phyloP scores from a whole-genome alignment of 768 basidiomycete genomes.

The Piloderma croceum region DNA sequence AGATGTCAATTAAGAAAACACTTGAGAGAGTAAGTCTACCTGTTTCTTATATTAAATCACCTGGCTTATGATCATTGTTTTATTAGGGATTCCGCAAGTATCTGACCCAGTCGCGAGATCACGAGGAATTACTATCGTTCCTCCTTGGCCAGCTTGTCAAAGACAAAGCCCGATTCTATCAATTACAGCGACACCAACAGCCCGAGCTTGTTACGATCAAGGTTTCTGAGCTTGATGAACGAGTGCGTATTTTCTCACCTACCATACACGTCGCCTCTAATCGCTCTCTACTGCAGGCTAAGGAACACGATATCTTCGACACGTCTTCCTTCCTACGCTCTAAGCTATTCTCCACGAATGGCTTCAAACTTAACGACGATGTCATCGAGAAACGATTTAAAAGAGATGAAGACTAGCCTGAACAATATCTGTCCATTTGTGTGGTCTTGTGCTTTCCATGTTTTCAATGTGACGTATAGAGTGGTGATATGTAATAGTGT shows the following conservation, averaged over 20 bases:
- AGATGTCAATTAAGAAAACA: constrained; percentile 98
- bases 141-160: constrained; percentile 91
- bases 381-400: constrained; percentile 74
- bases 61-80: neutral
- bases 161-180: constrained; percentile 82
- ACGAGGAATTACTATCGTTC: constrained; percentile 93
- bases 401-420: constrained; percentile 24
- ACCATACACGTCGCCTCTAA: neutral
- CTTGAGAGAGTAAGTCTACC: constrained; percentile 77
- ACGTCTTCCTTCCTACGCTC: constrained; percentile 79
- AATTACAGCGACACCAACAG: constrained; percentile 69
- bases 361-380: constrained; percentile 65
- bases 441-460: too few relatives aligned
- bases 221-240: constrained; percentile 76
- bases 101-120: constrained; percentile 89
- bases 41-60: neutral
- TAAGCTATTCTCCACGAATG: constrained; percentile 81
- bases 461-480: too few relatives aligned
- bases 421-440: constrained; percentile 11
- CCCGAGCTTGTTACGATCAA: constrained; percentile 75
- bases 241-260: constrained; percentile 45
- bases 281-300: constrained; percentile 52
- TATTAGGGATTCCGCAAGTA: constrained; percentile 92
- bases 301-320: constrained; percentile 96
- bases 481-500: too few relatives aligned